A percentile compares a stretch with the other conserved stretches of the same genome.
These are phyloP conservation scores for Alternaria gaisen DNA, from an alignment of 2,329 filamentous ascomycete species.

Conservation along the genomic window DNA sequence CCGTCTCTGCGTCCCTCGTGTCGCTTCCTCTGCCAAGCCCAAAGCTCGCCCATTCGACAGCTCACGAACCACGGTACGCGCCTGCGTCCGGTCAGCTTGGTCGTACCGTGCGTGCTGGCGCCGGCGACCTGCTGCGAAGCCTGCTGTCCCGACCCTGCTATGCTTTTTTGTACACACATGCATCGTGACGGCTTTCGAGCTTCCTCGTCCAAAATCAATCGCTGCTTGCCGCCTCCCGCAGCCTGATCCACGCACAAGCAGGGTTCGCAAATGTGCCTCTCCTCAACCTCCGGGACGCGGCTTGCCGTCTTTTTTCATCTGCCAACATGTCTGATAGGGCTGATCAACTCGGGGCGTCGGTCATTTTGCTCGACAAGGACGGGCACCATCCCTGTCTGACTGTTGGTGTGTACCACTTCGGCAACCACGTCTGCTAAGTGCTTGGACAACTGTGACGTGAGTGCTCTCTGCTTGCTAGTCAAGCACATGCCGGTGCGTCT, in stretches of 20 bases:
- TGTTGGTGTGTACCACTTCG: constrained; percentile 37
- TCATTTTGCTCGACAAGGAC: constrained; percentile 26
- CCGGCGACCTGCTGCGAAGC: constrained; percentile 8
- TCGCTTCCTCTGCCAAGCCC: constrained; percentile 26
- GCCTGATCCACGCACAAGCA: constrained; percentile 25
- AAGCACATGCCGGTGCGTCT: constrained; percentile 35
- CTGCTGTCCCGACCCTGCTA: neutral
- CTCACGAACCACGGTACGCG: constrained; percentile 33
- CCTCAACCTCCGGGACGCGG: constrained; percentile 25
- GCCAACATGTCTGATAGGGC: constrained; percentile 44
- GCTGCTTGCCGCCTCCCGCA: constrained; percentile 26
- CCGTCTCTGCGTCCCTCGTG: constrained; percentile 30
- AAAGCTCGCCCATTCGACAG: constrained; percentile 22
- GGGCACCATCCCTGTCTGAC: constrained; percentile 19
- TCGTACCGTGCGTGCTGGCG: constrained; percentile 12
- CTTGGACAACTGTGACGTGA: constrained; percentile 35
- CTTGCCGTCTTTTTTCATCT: constrained; percentile 18
- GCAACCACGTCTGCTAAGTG: constrained; percentile 8
- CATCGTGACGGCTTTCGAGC: constrained; percentile 5
- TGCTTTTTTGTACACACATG: neutral
- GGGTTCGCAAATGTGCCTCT: neutral
- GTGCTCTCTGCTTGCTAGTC: constrained; percentile 23
- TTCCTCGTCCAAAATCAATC: constrained; percentile 10
- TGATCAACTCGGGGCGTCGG: constrained; percentile 42
- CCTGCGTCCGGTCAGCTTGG: constrained; percentile 17